Evolutionary conservation across 2,329 filamentous ascomycete species (phyloP), one percentile per base, ranked within the genome.

Genomic region (Pseudofabraea citricarpa): DNA sequence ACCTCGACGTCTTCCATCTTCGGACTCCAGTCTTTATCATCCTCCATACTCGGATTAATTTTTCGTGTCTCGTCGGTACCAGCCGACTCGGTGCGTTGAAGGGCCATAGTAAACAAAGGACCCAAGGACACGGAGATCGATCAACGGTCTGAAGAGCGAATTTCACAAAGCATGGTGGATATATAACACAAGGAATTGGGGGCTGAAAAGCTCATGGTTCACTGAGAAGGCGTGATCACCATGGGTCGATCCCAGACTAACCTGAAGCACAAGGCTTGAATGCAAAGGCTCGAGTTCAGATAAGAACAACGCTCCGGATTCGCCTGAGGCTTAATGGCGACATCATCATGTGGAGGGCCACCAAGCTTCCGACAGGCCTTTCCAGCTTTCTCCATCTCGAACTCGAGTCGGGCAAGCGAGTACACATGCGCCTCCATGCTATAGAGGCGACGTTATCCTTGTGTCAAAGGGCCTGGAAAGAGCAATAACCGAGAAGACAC

Each of bases 111-210:
- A 32, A 26, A 27, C 24, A 38, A 47, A 46, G 29, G 40, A 27
- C 40, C 41, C 39, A 27, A 36, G 36, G 45, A 49, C 46, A 51
- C 52, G 50, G 52, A 54, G 46, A 54, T 49, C 52, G 52, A 48
- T 54, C 52, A 54, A 52, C 52, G 52, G 49, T 49, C 51, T 54
- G 46, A 47, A 44, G 49, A 52, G 33, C 39, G 43, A 50, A 41
- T 24, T 43, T 36, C 40, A 40, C 39, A 46, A 47, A 27, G 79
- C 79, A 46, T 45, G 27, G 44, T 49, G 41, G 36, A 41, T 45
- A 50, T 54, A 52, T 37, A 37, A 37, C 19, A 37, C 18, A 13
- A 24, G 10, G n/a, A 37, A 37, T 15, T 13, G 10, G 12, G 2
- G 15, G 5, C 16, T n/a, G 21, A 20, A 37, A n/a, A 7, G 10